Evolutionary conservation across 371 early-diverging fungal genomes (phyloP).

Genomic region (Batkoa obscura): DNA sequence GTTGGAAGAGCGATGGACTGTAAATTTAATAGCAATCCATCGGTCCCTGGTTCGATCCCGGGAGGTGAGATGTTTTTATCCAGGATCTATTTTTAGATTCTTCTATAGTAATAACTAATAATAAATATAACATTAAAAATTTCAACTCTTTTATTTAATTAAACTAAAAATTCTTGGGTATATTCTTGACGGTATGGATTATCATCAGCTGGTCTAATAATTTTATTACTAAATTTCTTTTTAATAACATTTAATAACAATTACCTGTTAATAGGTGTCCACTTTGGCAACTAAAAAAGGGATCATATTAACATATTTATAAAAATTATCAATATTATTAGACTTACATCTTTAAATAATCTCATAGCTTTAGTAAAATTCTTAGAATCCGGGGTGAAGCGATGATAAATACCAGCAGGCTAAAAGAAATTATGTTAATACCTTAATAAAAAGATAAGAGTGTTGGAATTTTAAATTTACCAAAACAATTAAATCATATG

Average conservation of each 20-base stretch:
- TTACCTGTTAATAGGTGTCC: constrained; percentile 84
- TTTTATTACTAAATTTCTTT: not conserved
- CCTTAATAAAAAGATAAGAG: not conserved
- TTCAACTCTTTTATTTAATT: too few relatives aligned
- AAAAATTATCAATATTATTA: not conserved
- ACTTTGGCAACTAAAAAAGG: constrained; percentile 42
- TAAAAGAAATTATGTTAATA: constrained; percentile 9
- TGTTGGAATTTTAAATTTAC: constrained; percentile 15
- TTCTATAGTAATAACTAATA: too few relatives aligned
- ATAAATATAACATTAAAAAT: too few relatives aligned
- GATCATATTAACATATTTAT: not conserved
- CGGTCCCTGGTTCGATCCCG: too few relatives aligned
- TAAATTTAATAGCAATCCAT: too few relatives aligned
- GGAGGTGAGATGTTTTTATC: too few relatives aligned
- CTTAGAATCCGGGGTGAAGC: constrained; percentile 71
- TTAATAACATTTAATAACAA: not conserved
- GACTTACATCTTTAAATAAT: constrained; percentile 59
- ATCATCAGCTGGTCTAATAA: constrained; percentile 17
- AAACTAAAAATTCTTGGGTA: not conserved
- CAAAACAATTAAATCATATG: constrained; percentile 74
- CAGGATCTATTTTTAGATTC: too few relatives aligned
- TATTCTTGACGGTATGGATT: constrained; percentile 17
- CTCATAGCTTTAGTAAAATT: constrained; percentile 83
- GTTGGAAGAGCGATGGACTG: too few relatives aligned
- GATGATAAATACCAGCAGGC: constrained; percentile 92